Conservation (phyloP, 495 filamentous ascomycete genomes). For the Daldinia loculata region DNA sequence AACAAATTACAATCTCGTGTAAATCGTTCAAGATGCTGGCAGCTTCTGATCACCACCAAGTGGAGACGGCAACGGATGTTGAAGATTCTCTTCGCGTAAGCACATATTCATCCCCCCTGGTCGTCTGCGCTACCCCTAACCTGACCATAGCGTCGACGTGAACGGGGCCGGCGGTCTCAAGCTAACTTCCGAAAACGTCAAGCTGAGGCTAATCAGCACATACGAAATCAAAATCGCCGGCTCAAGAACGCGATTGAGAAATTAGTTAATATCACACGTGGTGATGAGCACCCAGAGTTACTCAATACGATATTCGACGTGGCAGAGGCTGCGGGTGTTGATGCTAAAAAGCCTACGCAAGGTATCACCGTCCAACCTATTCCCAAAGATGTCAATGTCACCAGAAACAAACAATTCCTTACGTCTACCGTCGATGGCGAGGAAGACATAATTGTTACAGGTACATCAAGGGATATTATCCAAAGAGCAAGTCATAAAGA, state of each 20-base stretch:
- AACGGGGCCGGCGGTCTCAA: conserved; percentile 27
- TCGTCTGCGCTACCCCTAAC: conserved; percentile 1
- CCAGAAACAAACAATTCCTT: neutral
- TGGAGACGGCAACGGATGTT: neutral
- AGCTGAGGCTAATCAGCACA: conserved; percentile 12
- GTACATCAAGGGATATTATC: conserved; percentile 2
- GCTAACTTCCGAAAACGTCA: conserved; percentile 27
- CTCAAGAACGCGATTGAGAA: conserved; percentile 28
- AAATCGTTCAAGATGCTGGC: neutral
- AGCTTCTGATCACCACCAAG: neutral
- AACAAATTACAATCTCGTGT: neutral
- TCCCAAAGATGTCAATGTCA: neutral
- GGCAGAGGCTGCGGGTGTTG: conserved; percentile 20
- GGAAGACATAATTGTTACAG: conserved; percentile 15
- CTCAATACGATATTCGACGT: conserved; percentile 27
- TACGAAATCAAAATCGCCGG: conserved; percentile 20
- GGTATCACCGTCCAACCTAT: neutral
- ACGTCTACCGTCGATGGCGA: neutral
- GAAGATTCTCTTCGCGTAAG: conserved; percentile 27
- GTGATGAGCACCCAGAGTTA: conserved; percentile 25
- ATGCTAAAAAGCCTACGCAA: conserved; percentile 9
- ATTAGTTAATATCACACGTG: conserved; percentile 17
- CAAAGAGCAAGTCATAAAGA: neutral
- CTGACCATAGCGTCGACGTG: conserved; percentile 25
- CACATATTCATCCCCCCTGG: neutral